Base-by-base conservation (phyloP, 371 early-diverging fungal genomes). In the Blastocladiella emersonii region DNA sequence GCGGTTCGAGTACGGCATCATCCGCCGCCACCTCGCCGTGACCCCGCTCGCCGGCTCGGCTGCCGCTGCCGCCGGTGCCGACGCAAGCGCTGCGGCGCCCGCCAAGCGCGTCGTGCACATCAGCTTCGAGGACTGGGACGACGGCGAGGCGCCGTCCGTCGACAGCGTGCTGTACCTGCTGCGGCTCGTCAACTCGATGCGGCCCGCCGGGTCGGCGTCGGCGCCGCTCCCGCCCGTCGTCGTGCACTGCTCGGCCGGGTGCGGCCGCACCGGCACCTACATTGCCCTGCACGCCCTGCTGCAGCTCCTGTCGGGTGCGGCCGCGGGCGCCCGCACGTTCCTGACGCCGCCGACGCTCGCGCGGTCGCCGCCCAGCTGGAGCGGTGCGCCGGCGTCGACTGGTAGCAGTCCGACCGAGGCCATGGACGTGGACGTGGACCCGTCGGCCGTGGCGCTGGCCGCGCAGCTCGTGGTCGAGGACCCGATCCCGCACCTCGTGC, bases 211-310 rank as follows among this genome's bases (percentile, higher is more conserved):
- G 39, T 39, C 39, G 5, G 8, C 39, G 39, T 13, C 13, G 39
- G 39, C 39, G 39, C n/a, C n/a, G 48, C 23, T 19, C n/a, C 48
- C 48, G 25, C 53, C 53, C 32, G 32, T 32, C 17, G 17, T 51
- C 3, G 53, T 51, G 32, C 53, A 51, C 59, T 86, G 87, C 67
- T 65, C 70, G 66, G 99, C 99, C 10, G 99, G 99, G 7, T 93
- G 95, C 67, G 99, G 99, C 5, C 78, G 99, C 39, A 95, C 98
- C 0, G 99, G 98, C 2, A 90, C 94, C 0, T 96, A 96, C 72
- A 90, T 91, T 65, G 77, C 78, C 1, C 76, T 90, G 41, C 87
- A 89, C 68, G 74, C 83, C 0, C 73, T 76, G 45, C 23, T 44
- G 45, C 8, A 21, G 19, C 23, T 44, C 10, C 8, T 44, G 8